Conservation (phyloP, 2,329 filamentous ascomycete genomes). For the Cryphonectria japonica region DNA sequence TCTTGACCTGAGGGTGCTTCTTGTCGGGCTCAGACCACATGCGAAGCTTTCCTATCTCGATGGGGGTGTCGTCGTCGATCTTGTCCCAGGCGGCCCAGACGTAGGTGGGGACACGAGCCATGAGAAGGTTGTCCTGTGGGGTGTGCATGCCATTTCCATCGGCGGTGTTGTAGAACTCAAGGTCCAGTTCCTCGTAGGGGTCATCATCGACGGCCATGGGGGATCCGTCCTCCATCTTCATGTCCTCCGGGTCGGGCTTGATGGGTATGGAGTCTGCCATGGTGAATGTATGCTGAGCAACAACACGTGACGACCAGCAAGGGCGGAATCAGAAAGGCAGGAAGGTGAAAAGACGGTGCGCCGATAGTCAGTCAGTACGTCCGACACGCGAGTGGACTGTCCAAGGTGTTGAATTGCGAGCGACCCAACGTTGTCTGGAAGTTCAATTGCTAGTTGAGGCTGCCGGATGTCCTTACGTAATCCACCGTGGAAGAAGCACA, state of each 20-base stretch:
- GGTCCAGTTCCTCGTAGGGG: conserved; percentile 61
- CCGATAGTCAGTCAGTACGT: neutral
- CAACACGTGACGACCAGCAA: neutral
- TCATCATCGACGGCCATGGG: conserved; percentile 61
- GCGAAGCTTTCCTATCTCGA: conserved; percentile 76
- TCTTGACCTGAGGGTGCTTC: conserved; percentile 20
- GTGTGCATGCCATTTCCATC: conserved; percentile 37
- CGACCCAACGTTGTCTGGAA: neutral
- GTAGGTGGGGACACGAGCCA: conserved; percentile 78
- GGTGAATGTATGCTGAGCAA: neutral
- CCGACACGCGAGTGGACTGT: neutral
- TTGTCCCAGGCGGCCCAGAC: conserved; percentile 80
- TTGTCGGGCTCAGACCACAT: conserved; percentile 57
- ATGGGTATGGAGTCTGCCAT: conserved; percentile 38
- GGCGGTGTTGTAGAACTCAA: conserved; percentile 56
- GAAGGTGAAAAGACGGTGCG: neutral
- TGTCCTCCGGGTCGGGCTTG: conserved; percentile 51
- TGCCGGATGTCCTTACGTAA: conserved; percentile 7
- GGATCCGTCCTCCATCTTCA: conserved; percentile 46
- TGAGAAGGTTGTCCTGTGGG: conserved; percentile 59
- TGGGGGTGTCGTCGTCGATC: conserved; percentile 79
- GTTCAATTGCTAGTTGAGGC: neutral
- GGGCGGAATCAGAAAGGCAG: neutral
- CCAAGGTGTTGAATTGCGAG: neutral
- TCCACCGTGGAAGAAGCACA: neutral